Evolutionary conservation across 345 rosid genomes (phyloP), one percentile per base, ranked within the genome.

Genomic region (Stellera chamaejasme): DNA sequence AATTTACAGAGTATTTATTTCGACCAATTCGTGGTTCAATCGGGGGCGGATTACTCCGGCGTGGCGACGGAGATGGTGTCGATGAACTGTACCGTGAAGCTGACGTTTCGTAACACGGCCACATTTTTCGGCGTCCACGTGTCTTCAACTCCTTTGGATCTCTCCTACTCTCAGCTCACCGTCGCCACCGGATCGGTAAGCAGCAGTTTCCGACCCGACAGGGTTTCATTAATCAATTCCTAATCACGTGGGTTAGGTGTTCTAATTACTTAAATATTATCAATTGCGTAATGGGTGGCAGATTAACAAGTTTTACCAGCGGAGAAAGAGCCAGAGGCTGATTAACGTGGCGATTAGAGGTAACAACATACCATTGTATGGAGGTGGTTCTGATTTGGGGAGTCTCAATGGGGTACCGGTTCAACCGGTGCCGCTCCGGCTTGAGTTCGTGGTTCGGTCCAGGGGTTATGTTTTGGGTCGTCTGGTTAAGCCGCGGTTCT

Each of bases 61-160:
- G 88, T 87, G 10, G 75, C 83, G 5, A 87, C 95, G 0, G 76
- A 71, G 10, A 79, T 87, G 90, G 79, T 81, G 72, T 66, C 80
- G 1, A 59, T 87, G 71, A 87, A 87, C 64, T 81, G 79, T 71
- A 66, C 78, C 0, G 81, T 79, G 43, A 81, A 70, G 62, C 70
- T 87, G 19, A 79, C 68, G 9, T 87, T 74, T 56, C 77, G 75
- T 0, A 83, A 81, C 66, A 72, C 81, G 0, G 90, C 82, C 10
- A 72, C 84, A 3, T 83, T 87, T 58, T 81, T 83, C 25, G 90
- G 88, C 0, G 80, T 87, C 54, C 95, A 81, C 54, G 86, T 83
- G 6, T 64, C 83, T 19, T 69, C 86, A 13, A 81, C 86, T 3
- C 83, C 80, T 8, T 55, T 83, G 13, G 80, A 83, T 58, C 78